Evolutionary conservation across 345 rosid species (phyloP).

Genomic region (Aurinia saxatilis): DNA sequence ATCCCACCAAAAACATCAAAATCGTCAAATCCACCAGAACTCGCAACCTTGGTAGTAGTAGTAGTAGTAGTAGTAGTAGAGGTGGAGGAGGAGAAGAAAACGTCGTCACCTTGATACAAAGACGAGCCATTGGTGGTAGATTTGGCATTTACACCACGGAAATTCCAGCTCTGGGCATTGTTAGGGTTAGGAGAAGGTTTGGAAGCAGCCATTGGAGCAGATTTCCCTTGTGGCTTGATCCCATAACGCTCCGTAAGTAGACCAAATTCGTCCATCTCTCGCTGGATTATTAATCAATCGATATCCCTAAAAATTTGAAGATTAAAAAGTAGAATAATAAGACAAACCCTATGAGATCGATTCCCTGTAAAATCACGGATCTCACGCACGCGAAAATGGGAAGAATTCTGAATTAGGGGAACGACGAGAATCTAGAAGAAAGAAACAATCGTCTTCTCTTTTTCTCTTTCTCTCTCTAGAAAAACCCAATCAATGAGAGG

Average conservation of each 20-base stretch:
- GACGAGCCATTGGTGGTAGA: slow-evolving; percentile 27
- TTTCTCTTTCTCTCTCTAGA: background rate
- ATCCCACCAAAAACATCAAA: slow-evolving; percentile 46
- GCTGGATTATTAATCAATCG: background rate
- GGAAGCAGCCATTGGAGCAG: slow-evolving; percentile 74
- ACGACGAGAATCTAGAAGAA: slow-evolving; percentile 16
- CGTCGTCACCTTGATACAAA: slow-evolving; percentile 21
- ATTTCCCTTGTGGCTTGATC: slow-evolving; percentile 76
- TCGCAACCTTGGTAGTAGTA: slow-evolving; percentile 7
- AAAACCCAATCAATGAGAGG: too few species aligned
- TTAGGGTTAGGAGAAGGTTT: slow-evolving; percentile 33
- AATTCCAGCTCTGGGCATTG: slow-evolving; percentile 24
- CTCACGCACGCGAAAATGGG: background rate
- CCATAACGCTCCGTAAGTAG: slow-evolving; percentile 78
- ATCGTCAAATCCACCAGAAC: slow-evolving; percentile 34
- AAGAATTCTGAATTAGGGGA: slow-evolving; percentile 5
- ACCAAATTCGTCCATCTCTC: slow-evolving; percentile 74
- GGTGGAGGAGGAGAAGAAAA: background rate
- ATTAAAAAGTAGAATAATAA: background rate
- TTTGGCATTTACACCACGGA: slow-evolving; percentile 8
- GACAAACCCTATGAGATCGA: background rate
- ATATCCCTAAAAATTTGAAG: background rate
- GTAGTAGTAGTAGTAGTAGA: slow-evolving; percentile 4
- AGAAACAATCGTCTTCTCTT: background rate
- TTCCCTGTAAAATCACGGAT: slow-evolving; percentile 6